These are phyloP conservation scores for Stagonosporopsis cucurbitacearum DNA, from an alignment of 2,329 filamentous ascomycete species.

Conservation along the genomic window DNA sequence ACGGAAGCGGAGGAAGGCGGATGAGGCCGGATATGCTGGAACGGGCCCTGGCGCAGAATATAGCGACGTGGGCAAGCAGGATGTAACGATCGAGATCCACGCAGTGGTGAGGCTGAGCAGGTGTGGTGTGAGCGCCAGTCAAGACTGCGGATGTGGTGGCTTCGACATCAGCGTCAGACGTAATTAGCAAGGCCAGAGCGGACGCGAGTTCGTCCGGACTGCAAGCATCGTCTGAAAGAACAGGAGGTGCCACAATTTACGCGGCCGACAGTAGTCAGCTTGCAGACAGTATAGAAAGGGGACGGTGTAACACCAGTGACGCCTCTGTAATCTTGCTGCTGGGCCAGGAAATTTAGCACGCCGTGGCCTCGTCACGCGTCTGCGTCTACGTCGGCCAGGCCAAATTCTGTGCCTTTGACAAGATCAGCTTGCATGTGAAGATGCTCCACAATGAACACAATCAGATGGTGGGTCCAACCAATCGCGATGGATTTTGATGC, in stretches of 20 bases:
- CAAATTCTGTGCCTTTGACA: constrained; percentile 26
- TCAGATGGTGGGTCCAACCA: not conserved
- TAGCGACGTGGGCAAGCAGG: constrained; percentile 35
- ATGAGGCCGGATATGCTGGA: constrained; percentile 63
- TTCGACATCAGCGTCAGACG: constrained; percentile 34
- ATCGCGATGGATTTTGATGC: not conserved
- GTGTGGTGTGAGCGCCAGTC: constrained; percentile 25
- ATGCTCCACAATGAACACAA: constrained; percentile 3
- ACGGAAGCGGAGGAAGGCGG: constrained; percentile 63
- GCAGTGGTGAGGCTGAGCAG: constrained; percentile 25
- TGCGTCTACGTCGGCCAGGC: too few species aligned
- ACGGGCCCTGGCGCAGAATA: constrained; percentile 34
- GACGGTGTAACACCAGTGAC: constrained; percentile 16
- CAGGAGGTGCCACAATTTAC: constrained; percentile 44
- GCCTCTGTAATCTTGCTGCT: constrained; percentile 24
- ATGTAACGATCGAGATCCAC: constrained; percentile 9
- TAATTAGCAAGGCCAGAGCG: constrained; percentile 23
- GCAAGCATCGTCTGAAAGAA: constrained; percentile 41
- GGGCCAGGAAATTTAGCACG: constrained; percentile 30
- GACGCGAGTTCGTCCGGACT: constrained; percentile 45
- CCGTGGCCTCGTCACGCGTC: constrained; percentile 27
- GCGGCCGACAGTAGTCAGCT: constrained; percentile 35
- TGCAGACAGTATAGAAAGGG: constrained; percentile 20
- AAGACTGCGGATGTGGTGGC: constrained; percentile 25
- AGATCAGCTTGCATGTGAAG: constrained; percentile 32